Conservation (phyloP, 1,139 yeast species). For the Yamadazyma diospyri region DNA sequence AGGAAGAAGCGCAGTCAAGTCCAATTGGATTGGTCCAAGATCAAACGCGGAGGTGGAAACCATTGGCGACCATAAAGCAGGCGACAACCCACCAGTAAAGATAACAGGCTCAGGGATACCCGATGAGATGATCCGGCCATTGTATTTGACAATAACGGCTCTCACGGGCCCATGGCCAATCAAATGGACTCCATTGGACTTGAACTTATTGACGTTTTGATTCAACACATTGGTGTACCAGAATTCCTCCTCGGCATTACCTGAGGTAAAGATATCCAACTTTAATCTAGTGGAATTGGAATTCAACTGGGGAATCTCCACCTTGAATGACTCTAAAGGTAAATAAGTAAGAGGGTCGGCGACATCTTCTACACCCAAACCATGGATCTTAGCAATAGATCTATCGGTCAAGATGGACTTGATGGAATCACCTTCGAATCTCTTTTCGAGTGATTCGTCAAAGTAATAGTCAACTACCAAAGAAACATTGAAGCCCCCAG, state of each 20-base stretch:
- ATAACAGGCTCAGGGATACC: slow-evolving; percentile 59
- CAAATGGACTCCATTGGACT: slow-evolving; percentile 11
- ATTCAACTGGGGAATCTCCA: slow-evolving; percentile 38
- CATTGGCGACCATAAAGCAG: slow-evolving; percentile 75
- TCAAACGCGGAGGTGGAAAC: slow-evolving; percentile 75
- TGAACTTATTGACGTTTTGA: slow-evolving; percentile 35
- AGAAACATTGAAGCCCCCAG: slow-evolving; percentile 59
- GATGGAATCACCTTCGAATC: background rate
- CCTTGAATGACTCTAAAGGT: slow-evolving; percentile 36
- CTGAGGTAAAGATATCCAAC: slow-evolving; percentile 64
- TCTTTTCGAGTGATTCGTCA: slow-evolving; percentile 7
- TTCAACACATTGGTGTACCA: slow-evolving; percentile 73
- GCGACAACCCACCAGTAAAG: slow-evolving; percentile 77
- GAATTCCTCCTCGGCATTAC: slow-evolving; percentile 77
- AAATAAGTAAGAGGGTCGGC: slow-evolving; percentile 36
- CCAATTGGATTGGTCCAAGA: slow-evolving; percentile 60
- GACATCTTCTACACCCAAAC: slow-evolving; percentile 17
- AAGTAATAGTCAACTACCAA: slow-evolving; percentile 46
- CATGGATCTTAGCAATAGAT: slow-evolving; percentile 7
- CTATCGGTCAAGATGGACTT: background rate
- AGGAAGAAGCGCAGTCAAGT: slow-evolving; percentile 66
- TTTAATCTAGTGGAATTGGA: slow-evolving; percentile 55
- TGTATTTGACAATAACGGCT: slow-evolving; percentile 47
- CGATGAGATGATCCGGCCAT: slow-evolving; percentile 47
- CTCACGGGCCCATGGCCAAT: slow-evolving; percentile 68